Percentiles rank a stretch among this genome's conserved stretches.
phyloP scores from a whole-genome alignment of 352 stramenopile genomes.

The Pythium dissotocum region DNA sequence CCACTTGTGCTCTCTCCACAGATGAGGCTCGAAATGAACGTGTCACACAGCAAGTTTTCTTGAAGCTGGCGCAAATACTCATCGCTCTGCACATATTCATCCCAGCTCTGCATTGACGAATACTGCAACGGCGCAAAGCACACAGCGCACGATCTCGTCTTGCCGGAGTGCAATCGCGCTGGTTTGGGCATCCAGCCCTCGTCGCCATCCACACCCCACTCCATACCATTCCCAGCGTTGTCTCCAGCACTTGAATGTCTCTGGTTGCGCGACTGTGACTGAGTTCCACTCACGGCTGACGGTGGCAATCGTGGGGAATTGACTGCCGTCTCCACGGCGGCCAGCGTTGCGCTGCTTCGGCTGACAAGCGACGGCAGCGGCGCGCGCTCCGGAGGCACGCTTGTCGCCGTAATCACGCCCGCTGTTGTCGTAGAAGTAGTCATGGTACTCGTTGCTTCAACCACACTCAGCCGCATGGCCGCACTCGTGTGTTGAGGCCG shows the following conservation, averaged over 20 bases:
- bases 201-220: slow-evolving; percentile 40
- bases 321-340: background rate
- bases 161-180: slow-evolving; percentile 74
- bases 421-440: background rate
- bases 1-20: slow-evolving; percentile 66
- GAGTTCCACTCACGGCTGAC: background rate
- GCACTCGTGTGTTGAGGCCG: background rate
- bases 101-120: slow-evolving; percentile 63
- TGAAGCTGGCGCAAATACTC: slow-evolving; percentile 75
- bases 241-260: slow-evolving; percentile 20
- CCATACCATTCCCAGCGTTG: slow-evolving; percentile 2
- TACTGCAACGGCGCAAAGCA: slow-evolving; percentile 82
- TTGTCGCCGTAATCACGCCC: background rate
- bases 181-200: slow-evolving; percentile 88
- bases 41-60: slow-evolving; percentile 71
- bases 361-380: slow-evolving; percentile 10
- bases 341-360: slow-evolving; percentile 16
- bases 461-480: slow-evolving; percentile 7
- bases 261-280: slow-evolving; percentile 16
- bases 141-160: slow-evolving; percentile 71
- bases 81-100: slow-evolving; percentile 83
- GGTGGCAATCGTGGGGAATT: slow-evolving; percentile 11
- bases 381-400: background rate
- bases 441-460: background rate
- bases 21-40: slow-evolving; percentile 77